Conservation (phyloP, 1,284 basidiomycete genomes). For the Peniophora sp. region DNA sequence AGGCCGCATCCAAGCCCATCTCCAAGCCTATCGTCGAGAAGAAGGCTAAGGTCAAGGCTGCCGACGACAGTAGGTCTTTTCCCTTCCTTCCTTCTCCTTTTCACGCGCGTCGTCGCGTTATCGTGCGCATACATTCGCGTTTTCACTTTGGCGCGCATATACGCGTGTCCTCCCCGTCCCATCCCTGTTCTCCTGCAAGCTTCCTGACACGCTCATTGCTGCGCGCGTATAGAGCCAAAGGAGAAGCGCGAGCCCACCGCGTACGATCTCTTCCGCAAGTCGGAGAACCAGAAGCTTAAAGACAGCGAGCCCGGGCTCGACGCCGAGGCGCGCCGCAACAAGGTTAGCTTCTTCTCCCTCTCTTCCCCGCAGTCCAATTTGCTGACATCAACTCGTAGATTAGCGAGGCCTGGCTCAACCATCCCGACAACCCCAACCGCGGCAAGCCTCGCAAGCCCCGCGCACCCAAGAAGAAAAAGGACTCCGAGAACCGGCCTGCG, state of each 20-base stretch:
- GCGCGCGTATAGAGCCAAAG: slow-evolving; percentile 19
- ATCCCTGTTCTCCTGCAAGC: too few relatives aligned
- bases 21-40: too few relatives aligned
- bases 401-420: slow-evolving; percentile 42
- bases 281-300: slow-evolving; percentile 45
- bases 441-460: slow-evolving; percentile 39
- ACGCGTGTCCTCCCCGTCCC: too few relatives aligned
- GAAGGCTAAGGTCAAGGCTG: too few relatives aligned
- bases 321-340: slow-evolving; percentile 43
- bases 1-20: too few relatives aligned
- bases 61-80: too few relatives aligned
- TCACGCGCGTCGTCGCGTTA: too few relatives aligned
- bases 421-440: slow-evolving; percentile 52
- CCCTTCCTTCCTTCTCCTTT: too few relatives aligned
- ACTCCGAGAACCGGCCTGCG: slow-evolving; percentile 12
- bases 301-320: slow-evolving; percentile 38
- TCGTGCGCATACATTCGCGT: too few relatives aligned
- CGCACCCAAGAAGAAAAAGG: slow-evolving; percentile 20
- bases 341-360: slow-evolving; percentile 10
- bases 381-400: slow-evolving; percentile 29
- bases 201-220: neutral
- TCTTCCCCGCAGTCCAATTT: neutral
- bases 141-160: too few relatives aligned
- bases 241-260: slow-evolving; percentile 44
- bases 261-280: slow-evolving; percentile 47